Evolutionary conservation across 2,329 filamentous ascomycete species (phyloP).

Genomic region (Colletotrichum spinosum): DNA sequence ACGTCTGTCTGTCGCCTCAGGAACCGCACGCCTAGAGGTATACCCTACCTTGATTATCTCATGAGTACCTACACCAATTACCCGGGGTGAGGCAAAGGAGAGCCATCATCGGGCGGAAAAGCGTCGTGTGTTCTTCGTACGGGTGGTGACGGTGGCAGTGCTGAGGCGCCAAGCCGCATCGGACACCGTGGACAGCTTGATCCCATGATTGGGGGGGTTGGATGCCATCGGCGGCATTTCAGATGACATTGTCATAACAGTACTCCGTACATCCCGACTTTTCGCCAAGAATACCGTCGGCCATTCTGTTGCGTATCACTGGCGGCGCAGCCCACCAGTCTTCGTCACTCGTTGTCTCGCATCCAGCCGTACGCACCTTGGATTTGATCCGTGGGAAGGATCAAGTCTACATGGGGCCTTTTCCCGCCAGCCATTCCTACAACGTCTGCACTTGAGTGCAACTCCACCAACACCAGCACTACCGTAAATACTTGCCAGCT

Average conservation of each 20-base stretch:
- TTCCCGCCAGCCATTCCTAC: slow-evolving; percentile 14
- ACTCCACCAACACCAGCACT: no score
- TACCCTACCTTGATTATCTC: no score
- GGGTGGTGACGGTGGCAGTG: slow-evolving; percentile 34
- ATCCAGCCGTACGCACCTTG: background rate
- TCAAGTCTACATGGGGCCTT: background rate
- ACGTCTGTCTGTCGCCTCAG: no score
- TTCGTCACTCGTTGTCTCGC: slow-evolving; percentile 2
- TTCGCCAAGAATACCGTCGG: slow-evolving; percentile 29
- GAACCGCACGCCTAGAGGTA: no score
- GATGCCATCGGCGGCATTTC: background rate
- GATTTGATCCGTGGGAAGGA: slow-evolving; percentile 3
- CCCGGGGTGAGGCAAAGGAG: no score
- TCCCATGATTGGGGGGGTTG: slow-evolving; percentile 15
- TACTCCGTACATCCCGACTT: slow-evolving; percentile 12
- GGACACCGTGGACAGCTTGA: slow-evolving; percentile 4
- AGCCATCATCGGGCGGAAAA: background rate
- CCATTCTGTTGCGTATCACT: slow-evolving; percentile 27
- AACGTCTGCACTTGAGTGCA: background rate
- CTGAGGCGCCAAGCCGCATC: slow-evolving; percentile 26
- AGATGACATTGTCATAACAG: no score
- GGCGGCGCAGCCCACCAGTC: slow-evolving; percentile 27
- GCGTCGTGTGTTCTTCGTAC: background rate
- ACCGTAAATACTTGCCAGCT: background rate
- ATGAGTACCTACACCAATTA: no score